Evolutionary conservation across 73 alveolate genomes (phyloP), one percentile per base, ranked within the genome.

Genomic region (Symbiodinium pilosum): DNA sequence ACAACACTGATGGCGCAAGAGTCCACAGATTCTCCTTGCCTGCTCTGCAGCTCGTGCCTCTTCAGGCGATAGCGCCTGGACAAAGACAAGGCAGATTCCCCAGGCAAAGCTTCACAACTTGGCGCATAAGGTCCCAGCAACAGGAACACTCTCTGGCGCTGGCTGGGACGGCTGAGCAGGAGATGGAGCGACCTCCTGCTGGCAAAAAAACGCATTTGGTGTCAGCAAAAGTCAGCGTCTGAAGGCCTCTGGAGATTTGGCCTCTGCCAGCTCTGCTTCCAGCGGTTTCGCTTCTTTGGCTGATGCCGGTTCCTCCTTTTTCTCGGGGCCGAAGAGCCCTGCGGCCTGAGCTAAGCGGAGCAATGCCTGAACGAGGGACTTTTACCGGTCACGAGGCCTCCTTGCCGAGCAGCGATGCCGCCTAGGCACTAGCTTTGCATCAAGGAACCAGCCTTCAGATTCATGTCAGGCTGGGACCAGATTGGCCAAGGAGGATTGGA

Each of bases 401-500:
- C 39, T 91, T 91, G 73, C 89, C 89, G 89, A 91, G 81, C 38
- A 91, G 88, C 52, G 97, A 91, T 21, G 97, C 97, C 16, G 97
- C 95, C 95, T 89, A 16, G 8, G 51, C 0, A 64, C 30, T 1
- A n/a, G 34, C 6, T 47, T 9, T 9, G 59, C 6, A 47, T 9
- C 59, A 47, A 47, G 59, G 14, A 47, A 14, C 6, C 6, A 47
- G 14, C 59, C 14, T 47, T 47, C 59, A 9, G 59, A 47, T 9
- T 9, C 6, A 47, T 47, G 59, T 56, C 30, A 36, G 95, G 95
- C 87, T 64, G 39, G 38, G 6, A 28, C 97, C 87, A 91, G 54
- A 47, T 69, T 91, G 88, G 97, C 97, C 97, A 91, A 69, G 97
- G 97, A 91, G 47, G 97, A 91, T n/a, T 91, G 97, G 77, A 91